Conservation (phyloP, 2,329 filamentous ascomycete species). For the Incumbomyces delicatus region DNA sequence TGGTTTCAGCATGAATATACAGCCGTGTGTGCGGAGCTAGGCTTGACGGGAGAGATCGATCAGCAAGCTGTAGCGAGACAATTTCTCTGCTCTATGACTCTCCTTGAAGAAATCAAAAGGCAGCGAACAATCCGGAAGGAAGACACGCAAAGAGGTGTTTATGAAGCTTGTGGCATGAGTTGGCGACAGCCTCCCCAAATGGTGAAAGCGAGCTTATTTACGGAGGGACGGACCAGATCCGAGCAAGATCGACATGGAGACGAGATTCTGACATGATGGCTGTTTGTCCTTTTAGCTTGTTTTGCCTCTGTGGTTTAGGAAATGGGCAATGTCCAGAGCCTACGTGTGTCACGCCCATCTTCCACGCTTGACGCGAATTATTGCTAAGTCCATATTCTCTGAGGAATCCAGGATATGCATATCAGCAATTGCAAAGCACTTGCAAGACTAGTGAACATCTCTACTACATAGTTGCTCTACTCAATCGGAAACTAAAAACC, state of each 20-base stretch:
- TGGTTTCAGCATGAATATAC: conserved; percentile 14
- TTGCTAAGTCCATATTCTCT: too few species aligned
- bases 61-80: conserved; percentile 14
- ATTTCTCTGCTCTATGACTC: conserved; percentile 14
- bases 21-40: conserved; percentile 7
- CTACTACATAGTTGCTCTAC: too few species aligned
- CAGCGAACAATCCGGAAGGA: conserved; percentile 10
- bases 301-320: too few species aligned
- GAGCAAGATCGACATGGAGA: conserved; percentile 1
- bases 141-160: conserved; percentile 15
- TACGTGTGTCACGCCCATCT: too few species aligned
- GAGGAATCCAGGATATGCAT: too few species aligned
- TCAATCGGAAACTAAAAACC: too few species aligned
- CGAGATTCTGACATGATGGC: too few species aligned
- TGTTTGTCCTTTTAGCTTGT: too few species aligned
- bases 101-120: conserved; percentile 15
- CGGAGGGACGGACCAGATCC: conserved; percentile 8
- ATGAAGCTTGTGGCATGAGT: conserved; percentile 17
- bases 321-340: too few species aligned
- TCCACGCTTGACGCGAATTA: too few species aligned
- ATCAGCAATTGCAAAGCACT: too few species aligned
- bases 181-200: conserved; percentile 15
- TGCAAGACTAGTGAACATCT: too few species aligned
- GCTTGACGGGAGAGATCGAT: conserved; percentile 11
- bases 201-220: not conserved